Percentiles rank a stretch among this genome's conserved stretches.
Evolutionary conservation across 768 basidiomycete genomes (phyloP).

Genomic region (Phaeolepiota aurea): DNA sequence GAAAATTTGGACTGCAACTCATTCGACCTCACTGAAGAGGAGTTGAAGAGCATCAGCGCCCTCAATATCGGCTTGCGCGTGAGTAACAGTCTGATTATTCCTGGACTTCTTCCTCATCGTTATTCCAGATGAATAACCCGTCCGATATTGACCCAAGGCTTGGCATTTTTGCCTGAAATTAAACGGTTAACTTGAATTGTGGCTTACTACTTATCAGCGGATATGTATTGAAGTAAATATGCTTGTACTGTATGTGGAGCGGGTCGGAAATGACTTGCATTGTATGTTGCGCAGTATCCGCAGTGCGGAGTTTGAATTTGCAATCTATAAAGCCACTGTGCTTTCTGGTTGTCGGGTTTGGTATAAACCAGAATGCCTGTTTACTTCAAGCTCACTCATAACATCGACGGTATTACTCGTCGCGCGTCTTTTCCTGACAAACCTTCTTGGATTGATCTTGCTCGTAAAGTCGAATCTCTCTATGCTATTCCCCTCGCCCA

Average conservation of each 20-base stretch:
- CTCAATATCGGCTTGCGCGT: constrained; percentile 63
- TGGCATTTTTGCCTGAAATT: constrained; percentile 57
- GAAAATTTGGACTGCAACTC: constrained; percentile 37
- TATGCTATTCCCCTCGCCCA: constrained; percentile 48
- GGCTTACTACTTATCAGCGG: no score
- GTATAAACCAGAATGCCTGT: constrained; percentile 30
- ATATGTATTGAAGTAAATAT: constrained; percentile 3
- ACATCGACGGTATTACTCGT: constrained; percentile 50
- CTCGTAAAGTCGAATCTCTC: constrained; percentile 40
- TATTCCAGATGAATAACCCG: constrained; percentile 58
- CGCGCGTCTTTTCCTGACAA: constrained; percentile 40
- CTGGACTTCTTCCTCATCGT: constrained; percentile 6
- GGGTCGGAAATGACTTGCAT: background rate
- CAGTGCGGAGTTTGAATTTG: constrained; percentile 35
- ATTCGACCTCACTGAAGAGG: constrained; percentile 46
- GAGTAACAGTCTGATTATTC: constrained; percentile 12
- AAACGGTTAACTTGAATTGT: no score
- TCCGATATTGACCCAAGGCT: constrained; percentile 56
- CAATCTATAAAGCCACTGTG: constrained; percentile 7
- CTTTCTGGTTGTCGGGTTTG: background rate
- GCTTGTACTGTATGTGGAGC: constrained; percentile 1
- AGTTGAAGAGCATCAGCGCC: constrained; percentile 46
- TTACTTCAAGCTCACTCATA: constrained; percentile 61
- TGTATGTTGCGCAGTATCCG: constrained; percentile 18
- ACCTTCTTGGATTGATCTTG: constrained; percentile 53